phyloP scores from a whole-genome alignment of 1,284 basidiomycete genomes.

The Sporisorium reilianum region DNA sequence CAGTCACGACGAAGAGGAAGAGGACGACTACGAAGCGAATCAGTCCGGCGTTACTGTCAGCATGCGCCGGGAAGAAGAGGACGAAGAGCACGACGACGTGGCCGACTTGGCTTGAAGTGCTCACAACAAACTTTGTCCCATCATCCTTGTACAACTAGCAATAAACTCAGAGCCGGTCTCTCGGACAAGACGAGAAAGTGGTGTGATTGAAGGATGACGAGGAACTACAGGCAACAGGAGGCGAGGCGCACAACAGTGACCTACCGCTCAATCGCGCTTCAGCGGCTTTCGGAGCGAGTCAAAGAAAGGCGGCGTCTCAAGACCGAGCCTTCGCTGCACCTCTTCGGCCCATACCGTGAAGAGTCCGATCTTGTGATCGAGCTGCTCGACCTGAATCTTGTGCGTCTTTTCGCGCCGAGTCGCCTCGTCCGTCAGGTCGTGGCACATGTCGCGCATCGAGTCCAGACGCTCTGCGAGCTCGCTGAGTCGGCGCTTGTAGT shows the following conservation, averaged over 20 bases:
- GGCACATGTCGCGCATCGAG: conserved; percentile 34
- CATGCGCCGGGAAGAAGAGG: conserved; percentile 55
- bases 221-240: background rate
- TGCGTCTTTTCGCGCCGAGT: conserved; percentile 35
- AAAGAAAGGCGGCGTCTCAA: conserved; percentile 43
- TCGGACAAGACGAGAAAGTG: background rate
- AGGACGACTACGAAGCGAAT: conserved; percentile 50
- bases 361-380: conserved; percentile 43
- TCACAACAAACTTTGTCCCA: background rate
- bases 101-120: conserved; percentile 12
- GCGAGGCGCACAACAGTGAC: background rate
- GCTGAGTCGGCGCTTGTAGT: conserved; percentile 13
- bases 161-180: background rate
- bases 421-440: conserved; percentile 43
- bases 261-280: conserved; percentile 24
- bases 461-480: conserved; percentile 39
- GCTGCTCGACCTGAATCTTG: conserved; percentile 37
- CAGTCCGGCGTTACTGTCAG: conserved; percentile 53
- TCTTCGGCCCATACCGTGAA: conserved; percentile 49
- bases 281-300: conserved; percentile 42
- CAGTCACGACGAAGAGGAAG: conserved; percentile 39
- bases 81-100: conserved; percentile 34
- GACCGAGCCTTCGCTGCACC: conserved; percentile 37
- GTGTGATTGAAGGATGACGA: conserved; percentile 3
- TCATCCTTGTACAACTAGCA: conserved; percentile 2